Conservation (phyloP, 2,329 filamentous ascomycete species). For the Verticillium isaacii region DNA sequence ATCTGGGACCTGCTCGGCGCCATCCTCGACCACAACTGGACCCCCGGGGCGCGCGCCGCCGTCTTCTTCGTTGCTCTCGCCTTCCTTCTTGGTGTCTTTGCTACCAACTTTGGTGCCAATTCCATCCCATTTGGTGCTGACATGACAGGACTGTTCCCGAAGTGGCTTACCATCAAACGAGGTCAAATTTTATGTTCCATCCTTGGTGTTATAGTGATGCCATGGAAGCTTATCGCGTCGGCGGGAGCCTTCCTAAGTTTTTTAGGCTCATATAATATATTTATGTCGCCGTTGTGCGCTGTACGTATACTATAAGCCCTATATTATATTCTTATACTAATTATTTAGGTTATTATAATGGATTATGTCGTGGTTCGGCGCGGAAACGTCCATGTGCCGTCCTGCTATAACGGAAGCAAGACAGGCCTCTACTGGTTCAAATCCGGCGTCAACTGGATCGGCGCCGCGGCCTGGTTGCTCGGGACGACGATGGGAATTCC, state of each 20-base stretch:
- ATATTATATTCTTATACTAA: not conserved
- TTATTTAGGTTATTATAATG: slow-evolving; percentile 20
- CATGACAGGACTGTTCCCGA: slow-evolving; percentile 23
- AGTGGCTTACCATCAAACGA: slow-evolving; percentile 24
- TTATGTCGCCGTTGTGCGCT: slow-evolving; percentile 19
- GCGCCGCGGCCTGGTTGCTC: slow-evolving; percentile 17
- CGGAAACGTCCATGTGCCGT: slow-evolving; percentile 25
- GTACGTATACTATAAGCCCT: slow-evolving; percentile 3
- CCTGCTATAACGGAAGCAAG: slow-evolving; percentile 21
- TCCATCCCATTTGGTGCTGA: slow-evolving; percentile 27
- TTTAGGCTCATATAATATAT: slow-evolving; percentile 20
- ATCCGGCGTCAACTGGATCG: slow-evolving; percentile 24
- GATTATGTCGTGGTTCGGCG: slow-evolving; percentile 27
- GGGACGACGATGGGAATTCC: slow-evolving; percentile 19
- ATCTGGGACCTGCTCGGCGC: slow-evolving; percentile 28
- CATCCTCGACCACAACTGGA: slow-evolving; percentile 29
- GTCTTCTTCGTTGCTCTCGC: slow-evolving; percentile 24
- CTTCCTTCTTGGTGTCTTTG: slow-evolving; percentile 17
- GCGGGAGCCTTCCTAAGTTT: slow-evolving; percentile 18
- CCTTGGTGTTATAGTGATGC: slow-evolving; percentile 22
- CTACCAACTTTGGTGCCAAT: slow-evolving; percentile 22
- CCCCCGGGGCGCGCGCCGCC: slow-evolving; percentile 20
- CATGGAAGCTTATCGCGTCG: slow-evolving; percentile 24
- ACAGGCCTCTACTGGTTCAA: slow-evolving; percentile 25
- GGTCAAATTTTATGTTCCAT: slow-evolving; percentile 25